Evolutionary conservation across 2,329 filamentous ascomycete genomes (phyloP).

Genomic region (Amauroascus niger): DNA sequence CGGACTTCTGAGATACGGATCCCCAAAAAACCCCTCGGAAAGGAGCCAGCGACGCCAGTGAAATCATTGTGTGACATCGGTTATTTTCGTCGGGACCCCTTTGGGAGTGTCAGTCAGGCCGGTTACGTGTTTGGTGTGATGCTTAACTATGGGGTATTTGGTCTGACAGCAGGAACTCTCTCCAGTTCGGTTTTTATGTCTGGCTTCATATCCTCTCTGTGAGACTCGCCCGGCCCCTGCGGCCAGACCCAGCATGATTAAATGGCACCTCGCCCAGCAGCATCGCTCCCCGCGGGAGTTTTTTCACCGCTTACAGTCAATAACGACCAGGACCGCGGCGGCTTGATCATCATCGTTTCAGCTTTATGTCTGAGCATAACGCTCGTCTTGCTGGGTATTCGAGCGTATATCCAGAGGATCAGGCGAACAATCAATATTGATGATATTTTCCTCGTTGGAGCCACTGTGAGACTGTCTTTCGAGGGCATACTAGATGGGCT

Average conservation of each 20-base stretch:
- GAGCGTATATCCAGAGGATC: constrained; percentile 32
- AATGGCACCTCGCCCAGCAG: neutral
- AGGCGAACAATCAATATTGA: constrained; percentile 26
- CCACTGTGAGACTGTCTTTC: constrained; percentile 7
- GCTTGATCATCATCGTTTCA: constrained; percentile 34
- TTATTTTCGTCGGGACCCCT: neutral
- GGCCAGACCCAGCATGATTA: constrained; percentile 1
- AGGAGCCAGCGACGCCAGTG: neutral
- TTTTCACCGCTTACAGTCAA: constrained; percentile 31
- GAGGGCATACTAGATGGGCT: constrained; percentile 14
- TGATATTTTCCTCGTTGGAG: constrained; percentile 29
- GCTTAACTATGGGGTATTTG: neutral
- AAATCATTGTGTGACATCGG: neutral
- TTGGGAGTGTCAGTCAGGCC: neutral
- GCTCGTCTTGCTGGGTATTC: constrained; percentile 33
- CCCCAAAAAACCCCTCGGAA: neutral
- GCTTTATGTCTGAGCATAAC: constrained; percentile 32
- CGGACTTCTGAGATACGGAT: neutral
- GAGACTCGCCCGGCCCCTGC: neutral
- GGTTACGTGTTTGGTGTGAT: neutral
- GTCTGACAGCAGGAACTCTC: neutral
- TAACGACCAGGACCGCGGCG: constrained; percentile 33
- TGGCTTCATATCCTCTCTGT: neutral
- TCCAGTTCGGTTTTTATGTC: neutral
- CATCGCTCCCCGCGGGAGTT: constrained; percentile 18